Evolutionary conservation across 805 yeast species (phyloP).

Genomic region (Saccharomycopsis sp.): DNA sequence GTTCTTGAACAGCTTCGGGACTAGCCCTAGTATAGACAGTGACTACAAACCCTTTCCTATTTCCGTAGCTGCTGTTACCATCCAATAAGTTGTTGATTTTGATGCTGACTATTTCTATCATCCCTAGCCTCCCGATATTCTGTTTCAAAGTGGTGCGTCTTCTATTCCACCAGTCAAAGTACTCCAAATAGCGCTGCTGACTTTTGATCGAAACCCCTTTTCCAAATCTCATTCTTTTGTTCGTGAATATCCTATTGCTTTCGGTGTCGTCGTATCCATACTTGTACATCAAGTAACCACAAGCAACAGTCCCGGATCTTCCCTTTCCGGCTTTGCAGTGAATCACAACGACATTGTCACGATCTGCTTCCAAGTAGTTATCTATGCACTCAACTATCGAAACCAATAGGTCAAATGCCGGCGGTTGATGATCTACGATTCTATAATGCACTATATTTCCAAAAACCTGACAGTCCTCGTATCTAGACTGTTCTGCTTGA

Average conservation of each 20-base stretch:
- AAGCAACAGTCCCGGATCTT: conserved; percentile 70
- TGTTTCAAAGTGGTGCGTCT: conserved; percentile 14
- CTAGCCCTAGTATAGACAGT: conserved; percentile 3
- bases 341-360: conserved; percentile 51
- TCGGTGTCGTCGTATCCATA: conserved; percentile 33
- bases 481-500: conserved; percentile 47
- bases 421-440: conserved; percentile 73
- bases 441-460: conserved; percentile 32
- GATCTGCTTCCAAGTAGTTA: conserved; percentile 31
- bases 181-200: conserved; percentile 60
- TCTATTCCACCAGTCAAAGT: conserved; percentile 35
- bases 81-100: conserved; percentile 18
- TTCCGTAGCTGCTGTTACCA: conserved; percentile 18
- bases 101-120: conserved; percentile 12
- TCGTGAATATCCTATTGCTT: conserved; percentile 49
- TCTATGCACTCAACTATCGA: conserved; percentile 39
- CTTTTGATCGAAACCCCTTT: conserved; percentile 66
- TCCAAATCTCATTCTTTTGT: conserved; percentile 54
- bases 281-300: conserved; percentile 60
- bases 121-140: conserved; percentile 4
- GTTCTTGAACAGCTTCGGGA: not conserved
- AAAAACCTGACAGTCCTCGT: conserved; percentile 28
- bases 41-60: conserved; percentile 19
- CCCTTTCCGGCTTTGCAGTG: conserved; percentile 95
- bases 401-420: conserved; percentile 51